phyloP scores from a whole-genome alignment of 352 stramenopile species.

The Globisporangium okanoganense region DNA sequence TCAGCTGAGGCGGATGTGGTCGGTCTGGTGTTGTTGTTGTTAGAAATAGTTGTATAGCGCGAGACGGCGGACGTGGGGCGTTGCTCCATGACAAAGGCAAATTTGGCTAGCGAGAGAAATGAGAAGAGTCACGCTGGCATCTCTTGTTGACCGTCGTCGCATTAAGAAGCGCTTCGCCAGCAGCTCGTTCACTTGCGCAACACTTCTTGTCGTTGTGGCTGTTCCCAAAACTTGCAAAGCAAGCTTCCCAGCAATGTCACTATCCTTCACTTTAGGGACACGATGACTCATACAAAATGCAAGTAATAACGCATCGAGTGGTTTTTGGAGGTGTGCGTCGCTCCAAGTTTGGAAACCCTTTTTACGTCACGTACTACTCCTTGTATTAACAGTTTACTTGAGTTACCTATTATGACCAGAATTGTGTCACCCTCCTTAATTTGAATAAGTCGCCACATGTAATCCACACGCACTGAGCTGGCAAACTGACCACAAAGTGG shows the following conservation, averaged over 20 bases:
- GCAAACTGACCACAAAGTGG: too few species aligned
- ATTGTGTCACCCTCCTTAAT: too few species aligned
- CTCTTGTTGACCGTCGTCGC: slow-evolving; percentile 24
- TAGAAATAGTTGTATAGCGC: background rate
- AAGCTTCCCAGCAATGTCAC: too few species aligned
- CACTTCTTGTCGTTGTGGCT: background rate
- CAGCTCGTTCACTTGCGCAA: background rate
- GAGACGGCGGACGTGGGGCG: background rate
- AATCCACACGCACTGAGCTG: too few species aligned
- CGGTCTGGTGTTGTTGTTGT: background rate
- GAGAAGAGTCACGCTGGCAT: slow-evolving; percentile 11
- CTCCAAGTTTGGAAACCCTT: too few species aligned
- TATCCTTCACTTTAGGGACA: background rate
- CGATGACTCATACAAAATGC: background rate
- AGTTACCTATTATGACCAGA: too few species aligned
- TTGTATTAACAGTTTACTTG: too few species aligned
- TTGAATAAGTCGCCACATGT: too few species aligned
- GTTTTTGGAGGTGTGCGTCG: background rate
- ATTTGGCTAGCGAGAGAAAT: background rate
- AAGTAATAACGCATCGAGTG: background rate
- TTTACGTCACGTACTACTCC: too few species aligned
- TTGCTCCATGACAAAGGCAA: slow-evolving; percentile 1
- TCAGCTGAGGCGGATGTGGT: background rate
- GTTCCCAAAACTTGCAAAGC: background rate
- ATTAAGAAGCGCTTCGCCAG: background rate